Percentiles rank a stretch among this genome's conserved stretches.
Evolutionary conservation across 2,329 filamentous ascomycete genomes (phyloP).

Genomic region (Clarireedia paspali): DNA sequence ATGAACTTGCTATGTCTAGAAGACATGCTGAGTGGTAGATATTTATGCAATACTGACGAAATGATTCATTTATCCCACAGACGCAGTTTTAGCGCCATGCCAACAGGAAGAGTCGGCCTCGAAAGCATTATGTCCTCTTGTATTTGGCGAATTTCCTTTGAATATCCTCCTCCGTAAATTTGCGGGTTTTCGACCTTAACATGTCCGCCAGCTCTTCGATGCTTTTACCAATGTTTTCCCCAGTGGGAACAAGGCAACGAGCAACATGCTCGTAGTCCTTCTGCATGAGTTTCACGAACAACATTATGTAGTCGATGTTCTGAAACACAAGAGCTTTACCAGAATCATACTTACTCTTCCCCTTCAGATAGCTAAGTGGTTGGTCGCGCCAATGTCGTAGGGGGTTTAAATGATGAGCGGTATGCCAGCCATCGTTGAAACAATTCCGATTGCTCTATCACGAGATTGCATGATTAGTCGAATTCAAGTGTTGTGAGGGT

Average conservation of each 20-base stretch:
- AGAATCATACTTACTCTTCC: slow-evolving; percentile 57
- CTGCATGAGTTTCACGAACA: slow-evolving; percentile 58
- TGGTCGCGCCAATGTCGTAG: slow-evolving; percentile 76
- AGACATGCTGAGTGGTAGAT: too few species aligned
- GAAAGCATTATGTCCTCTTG: background rate
- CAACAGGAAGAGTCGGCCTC: background rate
- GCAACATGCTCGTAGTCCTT: slow-evolving; percentile 68
- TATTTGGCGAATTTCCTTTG: slow-evolving; percentile 38
- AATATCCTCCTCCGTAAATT: slow-evolving; percentile 60
- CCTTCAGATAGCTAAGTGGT: slow-evolving; percentile 62
- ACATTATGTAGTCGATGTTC: slow-evolving; percentile 74
- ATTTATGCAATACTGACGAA: too few species aligned
- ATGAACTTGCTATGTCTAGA: too few species aligned
- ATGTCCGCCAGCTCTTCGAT: slow-evolving; percentile 55
- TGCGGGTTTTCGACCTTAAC: slow-evolving; percentile 56
- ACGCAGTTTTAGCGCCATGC: background rate
- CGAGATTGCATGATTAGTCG: slow-evolving; percentile 9
- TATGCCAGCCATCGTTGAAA: slow-evolving; percentile 79
- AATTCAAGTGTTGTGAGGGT: background rate
- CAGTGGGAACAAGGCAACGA: slow-evolving; percentile 64
- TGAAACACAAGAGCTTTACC: slow-evolving; percentile 70
- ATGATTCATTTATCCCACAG: too few species aligned
- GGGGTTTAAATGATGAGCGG: slow-evolving; percentile 72
- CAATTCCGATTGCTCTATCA: slow-evolving; percentile 69
- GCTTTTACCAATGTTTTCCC: slow-evolving; percentile 59